These are phyloP conservation scores for Fusarium odoratissimum DNA, from an alignment of 2,329 filamentous ascomycete genomes.

Conservation along the genomic window DNA sequence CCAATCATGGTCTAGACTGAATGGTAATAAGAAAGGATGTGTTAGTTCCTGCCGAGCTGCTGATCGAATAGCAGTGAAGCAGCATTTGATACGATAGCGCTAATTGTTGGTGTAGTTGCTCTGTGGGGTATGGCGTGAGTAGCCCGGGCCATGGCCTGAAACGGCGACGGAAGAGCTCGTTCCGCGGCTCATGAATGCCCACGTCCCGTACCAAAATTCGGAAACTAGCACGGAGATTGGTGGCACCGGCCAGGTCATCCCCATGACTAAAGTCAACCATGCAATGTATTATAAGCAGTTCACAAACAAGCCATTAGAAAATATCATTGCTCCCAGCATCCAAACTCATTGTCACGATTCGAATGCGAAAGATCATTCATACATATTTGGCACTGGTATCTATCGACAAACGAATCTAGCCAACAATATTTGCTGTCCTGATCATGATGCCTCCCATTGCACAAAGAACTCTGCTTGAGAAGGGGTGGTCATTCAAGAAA, in stretches of 20 bases:
- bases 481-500: conserved; percentile 13
- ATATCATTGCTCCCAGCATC: accelerated
- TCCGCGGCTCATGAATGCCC: not conserved
- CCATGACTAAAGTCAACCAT: too few species aligned
- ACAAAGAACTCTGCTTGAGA: not conserved
- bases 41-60: too few species aligned
- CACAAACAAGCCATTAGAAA: not conserved
- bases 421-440: too few species aligned
- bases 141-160: not conserved
- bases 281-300: not conserved
- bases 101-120: not conserved
- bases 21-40: too few species aligned
- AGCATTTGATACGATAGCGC: not conserved
- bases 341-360: accelerated
- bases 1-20: too few species aligned
- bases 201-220: not conserved
- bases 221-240: not conserved
- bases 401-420: not conserved
- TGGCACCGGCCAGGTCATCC: not conserved
- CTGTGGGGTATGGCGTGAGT: not conserved
- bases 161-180: not conserved
- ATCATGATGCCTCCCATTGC: not conserved
- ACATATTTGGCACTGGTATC: accelerated
- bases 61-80: too few species aligned
- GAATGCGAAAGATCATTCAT: too few species aligned